phyloP scores from a whole-genome alignment of 179 eudicot species.

The Camellia oleifera region DNA sequence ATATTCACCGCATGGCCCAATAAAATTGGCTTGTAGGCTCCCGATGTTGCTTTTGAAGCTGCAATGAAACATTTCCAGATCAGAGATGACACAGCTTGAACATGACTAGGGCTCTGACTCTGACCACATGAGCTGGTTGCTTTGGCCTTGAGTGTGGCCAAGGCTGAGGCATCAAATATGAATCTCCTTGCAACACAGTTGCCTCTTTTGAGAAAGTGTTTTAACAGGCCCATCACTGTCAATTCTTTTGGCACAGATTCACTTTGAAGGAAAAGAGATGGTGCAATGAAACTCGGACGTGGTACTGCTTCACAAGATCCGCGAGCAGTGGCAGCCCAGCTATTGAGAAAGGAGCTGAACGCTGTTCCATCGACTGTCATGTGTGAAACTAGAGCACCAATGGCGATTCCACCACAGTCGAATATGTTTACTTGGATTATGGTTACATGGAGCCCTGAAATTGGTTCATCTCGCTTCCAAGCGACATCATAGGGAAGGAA shows the following conservation, averaged over 20 bases:
- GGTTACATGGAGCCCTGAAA: background rate
- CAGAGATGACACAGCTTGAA: too few species aligned
- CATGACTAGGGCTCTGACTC: too few species aligned
- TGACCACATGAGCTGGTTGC: background rate
- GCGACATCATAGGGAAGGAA: too few species aligned
- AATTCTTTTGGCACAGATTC: background rate
- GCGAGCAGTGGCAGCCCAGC: too few species aligned
- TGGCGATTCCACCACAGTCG: conserved; percentile 25
- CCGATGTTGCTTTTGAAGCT: background rate
- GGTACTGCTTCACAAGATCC: too few species aligned
- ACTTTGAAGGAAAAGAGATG: conserved; percentile 15
- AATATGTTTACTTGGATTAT: conserved; percentile 23
- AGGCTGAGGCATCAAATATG: too few species aligned
- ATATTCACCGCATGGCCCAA: conserved; percentile 5
- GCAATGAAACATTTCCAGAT: too few species aligned
- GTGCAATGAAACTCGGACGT: too few species aligned
- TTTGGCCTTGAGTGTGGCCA: conserved; percentile 23
- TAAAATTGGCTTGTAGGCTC: background rate
- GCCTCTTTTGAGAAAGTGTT: too few species aligned
- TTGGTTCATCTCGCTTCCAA: too few species aligned
- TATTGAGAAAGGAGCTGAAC: conserved; percentile 9
- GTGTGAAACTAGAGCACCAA: conserved; percentile 17
- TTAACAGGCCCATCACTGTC: too few species aligned
- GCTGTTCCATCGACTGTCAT: conserved; percentile 14
- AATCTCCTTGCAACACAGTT: too few species aligned